Evolutionary conservation across 768 basidiomycete genomes (phyloP), one percentile per base, ranked within the genome.

Genomic region (Suillus alpinus): DNA sequence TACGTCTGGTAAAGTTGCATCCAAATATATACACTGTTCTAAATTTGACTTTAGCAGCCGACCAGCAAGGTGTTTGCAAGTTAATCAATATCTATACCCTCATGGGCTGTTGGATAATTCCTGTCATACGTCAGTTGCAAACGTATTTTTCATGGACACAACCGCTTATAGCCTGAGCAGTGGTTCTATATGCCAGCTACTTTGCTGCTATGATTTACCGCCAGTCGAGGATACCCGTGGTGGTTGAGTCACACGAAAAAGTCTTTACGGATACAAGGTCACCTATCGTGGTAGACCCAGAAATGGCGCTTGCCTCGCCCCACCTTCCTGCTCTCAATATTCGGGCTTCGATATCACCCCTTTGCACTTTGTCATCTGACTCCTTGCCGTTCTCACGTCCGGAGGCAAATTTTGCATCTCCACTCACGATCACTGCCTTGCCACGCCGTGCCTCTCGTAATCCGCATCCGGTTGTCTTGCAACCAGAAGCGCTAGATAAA

Each of bases 31-130:
- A 20, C 31, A 58, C 10, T 53, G 18, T 6, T 29, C 18, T 56
- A 29, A 2, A 23, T 43, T 58, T 29, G 56, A 37, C 40, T 23
- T 6, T 55, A 83, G 81, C 76, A 57, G 66, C 73, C 10, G 75
- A 80, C 62, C 71, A 78, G 47, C 69, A 73, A 56, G 77, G 75
- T 10, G 69, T 79, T n/a, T 87, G 86, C 66, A 73, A 73, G 57
- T 69, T 83, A 9, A 71, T 85, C 40, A 77, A 79, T 58, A 66
- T 80, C 6, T 85, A 78, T 63, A 79, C 85, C 39, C 60, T 84
- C 55, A 65, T 83, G 1, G 77, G 76, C 44, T 82, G 78, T 64
- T 87, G 86, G 86, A 65, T 84, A 43, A 70, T 78, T 55, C 86
- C 86, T 26, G 69, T 70, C 3, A 67, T 86, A 46, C 70, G 86